Evolutionary conservation across 2,329 filamentous ascomycete genomes (phyloP).

Genomic region (Berkeleyomyces basicola): DNA sequence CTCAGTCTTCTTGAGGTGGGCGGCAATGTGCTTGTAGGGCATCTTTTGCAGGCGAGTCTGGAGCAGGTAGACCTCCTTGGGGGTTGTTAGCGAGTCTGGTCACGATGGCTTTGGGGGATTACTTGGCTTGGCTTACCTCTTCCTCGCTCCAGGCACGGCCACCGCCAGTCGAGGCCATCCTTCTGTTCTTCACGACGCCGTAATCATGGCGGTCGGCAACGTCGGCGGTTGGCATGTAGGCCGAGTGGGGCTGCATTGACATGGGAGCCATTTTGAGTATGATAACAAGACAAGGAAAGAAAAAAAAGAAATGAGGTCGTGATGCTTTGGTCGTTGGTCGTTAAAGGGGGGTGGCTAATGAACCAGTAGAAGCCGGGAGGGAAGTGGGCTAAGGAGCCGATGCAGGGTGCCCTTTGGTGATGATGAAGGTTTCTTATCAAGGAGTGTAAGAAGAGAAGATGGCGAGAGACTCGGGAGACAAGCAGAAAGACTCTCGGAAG

Average conservation of each 20-base stretch:
- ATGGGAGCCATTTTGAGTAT: conserved; percentile 31
- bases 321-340: conserved; percentile 13
- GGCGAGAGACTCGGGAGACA: background rate
- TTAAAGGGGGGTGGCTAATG: conserved; percentile 4
- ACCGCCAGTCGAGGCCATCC: conserved; percentile 53
- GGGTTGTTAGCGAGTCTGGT: background rate
- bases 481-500: background rate
- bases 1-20: conserved; percentile 74
- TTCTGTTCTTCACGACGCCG: conserved; percentile 47
- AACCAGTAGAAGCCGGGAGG: background rate
- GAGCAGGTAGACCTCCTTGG: conserved; percentile 64
- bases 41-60: conserved; percentile 75
- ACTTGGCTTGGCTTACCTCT: conserved; percentile 41
- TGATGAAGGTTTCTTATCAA: background rate
- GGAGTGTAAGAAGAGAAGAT: conserved; percentile 1
- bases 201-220: conserved; percentile 41
- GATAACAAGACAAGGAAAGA: background rate
- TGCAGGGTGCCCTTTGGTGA: background rate
- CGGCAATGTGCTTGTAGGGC: conserved; percentile 80
- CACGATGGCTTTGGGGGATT: background rate
- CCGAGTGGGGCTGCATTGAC: conserved; percentile 20
- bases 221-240: conserved; percentile 36
- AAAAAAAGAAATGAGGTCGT: conserved; percentile 1
- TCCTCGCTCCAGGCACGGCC: conserved; percentile 75
- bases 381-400: no score